These are phyloP conservation scores for Alopecurus myosuroides DNA, from an alignment of 176 grass and related monocot species.

Conservation along the genomic window DNA sequence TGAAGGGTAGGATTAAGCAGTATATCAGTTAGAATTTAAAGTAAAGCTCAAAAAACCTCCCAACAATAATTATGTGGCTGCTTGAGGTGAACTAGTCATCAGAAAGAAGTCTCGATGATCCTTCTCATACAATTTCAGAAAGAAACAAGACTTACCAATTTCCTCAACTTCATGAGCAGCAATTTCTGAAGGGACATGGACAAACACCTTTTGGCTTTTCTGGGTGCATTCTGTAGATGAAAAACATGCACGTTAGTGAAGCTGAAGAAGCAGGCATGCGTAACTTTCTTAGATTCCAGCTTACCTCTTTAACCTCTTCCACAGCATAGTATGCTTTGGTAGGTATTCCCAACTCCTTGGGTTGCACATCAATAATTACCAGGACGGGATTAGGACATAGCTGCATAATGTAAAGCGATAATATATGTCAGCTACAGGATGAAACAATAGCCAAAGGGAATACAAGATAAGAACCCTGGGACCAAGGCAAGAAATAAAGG, in stretches of 20 bases:
- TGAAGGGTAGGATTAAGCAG: constrained; percentile 35
- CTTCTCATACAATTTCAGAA: background rate
- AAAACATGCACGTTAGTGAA: constrained; percentile 20
- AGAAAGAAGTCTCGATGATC: background rate
- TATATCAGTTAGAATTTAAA: background rate
- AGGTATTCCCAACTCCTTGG: too few species aligned
- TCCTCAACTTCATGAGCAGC: constrained; percentile 99
- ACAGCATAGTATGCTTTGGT: too few species aligned
- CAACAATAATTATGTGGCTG: background rate
- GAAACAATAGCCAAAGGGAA: background rate
- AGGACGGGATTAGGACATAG: constrained; percentile 90
- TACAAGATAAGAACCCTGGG: background rate
- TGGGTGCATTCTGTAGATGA: too few species aligned
- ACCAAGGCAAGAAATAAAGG: background rate
- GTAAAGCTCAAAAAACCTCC: background rate
- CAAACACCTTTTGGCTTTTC: too few species aligned
- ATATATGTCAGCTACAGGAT: background rate
- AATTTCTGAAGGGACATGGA: too few species aligned
- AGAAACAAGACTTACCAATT: constrained; percentile 55
- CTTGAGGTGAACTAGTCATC: background rate
- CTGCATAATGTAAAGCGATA: constrained; percentile 20
- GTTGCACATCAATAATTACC: constrained; percentile 98
- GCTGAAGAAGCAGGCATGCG: background rate
- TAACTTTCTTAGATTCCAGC: too few species aligned
- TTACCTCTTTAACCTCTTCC: too few species aligned